Base-by-base conservation (phyloP, 441 rosid genomes). In the Brassica balearica region DNA sequence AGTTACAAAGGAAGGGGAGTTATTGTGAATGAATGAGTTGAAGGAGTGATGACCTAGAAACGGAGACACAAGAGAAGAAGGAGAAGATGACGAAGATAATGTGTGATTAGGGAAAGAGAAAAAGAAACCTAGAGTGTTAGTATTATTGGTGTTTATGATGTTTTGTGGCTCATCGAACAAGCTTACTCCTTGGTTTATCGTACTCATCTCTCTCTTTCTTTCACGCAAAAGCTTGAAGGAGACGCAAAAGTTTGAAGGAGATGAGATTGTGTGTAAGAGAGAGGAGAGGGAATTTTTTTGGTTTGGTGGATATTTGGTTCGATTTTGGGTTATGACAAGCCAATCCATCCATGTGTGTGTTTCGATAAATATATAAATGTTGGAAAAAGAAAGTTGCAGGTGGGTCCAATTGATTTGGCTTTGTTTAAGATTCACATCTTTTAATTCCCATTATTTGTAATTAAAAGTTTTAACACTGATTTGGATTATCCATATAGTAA, bases 141-240 rank as follows among this genome's bases (percentile, higher is more conserved):
- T 76, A 83, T 15, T 12, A 56, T 56, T 69, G 64, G 79, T 68
- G 79, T 69, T 80, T 74, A 84, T 74, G 77, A 86, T 76, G 79
- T 80, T 63, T 70, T 66, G 91, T 69, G 90, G 87, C 15, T 90
- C 98, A 77, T 89, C 95, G 65, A 90, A 87, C 76, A 91, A 81
- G 61, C 87, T 79, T 51, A 62, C 77, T 62, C 78, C 72, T 12
- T 85, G 93, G 84, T 85, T 88, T 62, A 85, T 72, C 82, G 82
- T 76, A 85, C 74, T 22, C 90, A 87, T 75, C 84, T 51, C 56
- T 48, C 46, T 38, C 46, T 38, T 38, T 38, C 76, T 77, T 58
- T 32, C 2, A 56, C 14, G 15, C 36, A 43, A 58, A 71, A 66
- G 46, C 23, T 64, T 22, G 65, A 59, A 36, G 79, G 53, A 48